Evolutionary conservation across 2,329 filamentous ascomycete genomes (phyloP), one percentile per base, ranked within the genome.

Genomic region (Stylonectria norvegica): DNA sequence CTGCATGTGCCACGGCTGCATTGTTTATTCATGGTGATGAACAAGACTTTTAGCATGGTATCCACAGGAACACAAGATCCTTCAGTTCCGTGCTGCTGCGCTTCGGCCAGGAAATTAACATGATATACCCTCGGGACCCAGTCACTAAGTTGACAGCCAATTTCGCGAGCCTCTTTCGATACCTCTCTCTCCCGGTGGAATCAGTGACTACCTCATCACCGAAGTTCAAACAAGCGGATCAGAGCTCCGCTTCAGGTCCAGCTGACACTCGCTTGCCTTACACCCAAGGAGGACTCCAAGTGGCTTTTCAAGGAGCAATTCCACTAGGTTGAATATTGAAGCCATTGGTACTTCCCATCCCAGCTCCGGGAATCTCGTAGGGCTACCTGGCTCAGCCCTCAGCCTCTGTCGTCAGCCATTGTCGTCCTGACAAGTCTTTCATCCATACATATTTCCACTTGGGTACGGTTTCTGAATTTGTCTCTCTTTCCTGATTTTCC

Each of bases 371-470:
- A 32, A 50, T 34, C 45, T 47, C 34, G 44, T 53, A 49, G 47
- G 54, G 50, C 48, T 43, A 38, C 43, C 43, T 47, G 23, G 34
- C 54, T 56, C 48, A 55, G 52, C 52, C 50, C 49, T 54, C 37
- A 23, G 38, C 37, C 37, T 43, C 35, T 14, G 10, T 34, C 20
- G 16, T 25, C 33, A 15, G 33, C 33, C 30, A 32, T 29, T 38
- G 16, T 42, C 48, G 52, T 34, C 37, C 36, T 40, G 30, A 34
- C 36, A 25, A 18, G 19, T 25, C 27, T 28, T 23, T 38, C 36
- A 16, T 52, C 40, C 39, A 38, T 51, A 43, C 42, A 55, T 52
- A 53, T 53, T 45, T 39, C 31, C 37, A 20, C 36, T 42, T 27
- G 30, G 35, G 29, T 39, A 41, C 41, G 42, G 19, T 32, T 18